phyloP scores from a whole-genome alignment of 2,329 filamentous ascomycete genomes.

The Xylaria sp. region DNA sequence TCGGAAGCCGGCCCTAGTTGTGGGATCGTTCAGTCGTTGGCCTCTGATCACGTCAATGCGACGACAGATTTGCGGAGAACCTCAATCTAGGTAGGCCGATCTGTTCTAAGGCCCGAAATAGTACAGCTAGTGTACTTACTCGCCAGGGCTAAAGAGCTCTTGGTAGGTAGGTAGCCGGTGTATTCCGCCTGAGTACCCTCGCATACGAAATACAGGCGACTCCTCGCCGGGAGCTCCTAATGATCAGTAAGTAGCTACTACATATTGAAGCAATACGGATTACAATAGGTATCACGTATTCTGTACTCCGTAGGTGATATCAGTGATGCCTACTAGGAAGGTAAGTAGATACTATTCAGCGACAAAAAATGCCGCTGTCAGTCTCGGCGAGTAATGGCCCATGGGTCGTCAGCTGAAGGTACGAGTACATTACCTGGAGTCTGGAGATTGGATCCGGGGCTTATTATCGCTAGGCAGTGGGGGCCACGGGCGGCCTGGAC shows the following conservation, averaged over 20 bases:
- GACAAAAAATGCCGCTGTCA: background rate
- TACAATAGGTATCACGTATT: background rate
- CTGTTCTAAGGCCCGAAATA: background rate
- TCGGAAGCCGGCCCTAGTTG: background rate
- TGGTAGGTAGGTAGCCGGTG: background rate
- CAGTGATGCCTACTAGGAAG: background rate
- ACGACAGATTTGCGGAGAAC: background rate
- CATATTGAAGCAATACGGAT: too few species aligned
- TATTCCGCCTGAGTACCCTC: too few species aligned
- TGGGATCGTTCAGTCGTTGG: background rate
- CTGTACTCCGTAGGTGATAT: background rate
- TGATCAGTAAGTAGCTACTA: too few species aligned
- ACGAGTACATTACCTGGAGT: background rate
- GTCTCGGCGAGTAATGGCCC: background rate
- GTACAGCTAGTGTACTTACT: background rate
- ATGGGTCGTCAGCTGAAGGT: background rate
- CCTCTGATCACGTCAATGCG: background rate
- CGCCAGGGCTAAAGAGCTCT: background rate
- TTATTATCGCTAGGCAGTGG: background rate
- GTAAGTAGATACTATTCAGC: background rate
- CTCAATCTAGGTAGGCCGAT: background rate
- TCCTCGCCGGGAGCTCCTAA: too few species aligned
- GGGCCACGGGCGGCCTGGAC: background rate
- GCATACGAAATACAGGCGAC: too few species aligned
- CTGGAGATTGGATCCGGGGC: background rate